Base-by-base conservation (phyloP, 768 basidiomycete genomes). In the Cyathus striatus region DNA sequence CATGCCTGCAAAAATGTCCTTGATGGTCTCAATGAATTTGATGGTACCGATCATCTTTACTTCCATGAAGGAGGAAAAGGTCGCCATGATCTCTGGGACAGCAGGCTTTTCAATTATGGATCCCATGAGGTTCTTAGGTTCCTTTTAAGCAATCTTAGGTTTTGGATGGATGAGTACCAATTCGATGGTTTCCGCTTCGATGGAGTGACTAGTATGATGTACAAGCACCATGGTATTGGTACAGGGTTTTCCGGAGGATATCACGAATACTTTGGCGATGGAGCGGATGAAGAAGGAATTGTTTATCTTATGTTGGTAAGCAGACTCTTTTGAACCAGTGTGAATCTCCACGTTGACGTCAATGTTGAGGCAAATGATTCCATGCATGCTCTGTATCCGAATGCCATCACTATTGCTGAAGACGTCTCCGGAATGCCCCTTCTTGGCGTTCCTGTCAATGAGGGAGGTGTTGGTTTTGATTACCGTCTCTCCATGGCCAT, bases 141-240 rank as follows among this genome's bases (percentile, higher is more conserved):
- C 75, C 69, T 99, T 43, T 69, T 98, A 51, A 94, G 92, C 60
- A 99, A 99, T 61, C 67, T 98, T 36, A 81, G 95, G 17, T 99
- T 84, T 73, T 99, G 84, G 72, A 80, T 98, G 64, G 95, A 99
- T 46, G 88, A 90, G 57, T 99, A 88, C 65, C 78, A 78, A 52
- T 97, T 99, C 60, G 96, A 98, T 55, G 96, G 96, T 9, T 99
- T 97, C 79, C 73, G 96, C 33, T 99, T 99, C 59, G 96, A 99
- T 52, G 96, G 96, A 21, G 96, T 99, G 38, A 99, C 96, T 3
- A 94, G 91, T 58, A 98, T 98, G 95, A 94, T 99, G 91, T 99
- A 97, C 66, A 68, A 79, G 40, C 96, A 99, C 58, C 96, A 98
- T 63, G 96, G 96, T 7, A 98, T 98, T 53, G 95, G 95, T 13